Percentiles rank a stretch among this genome's conserved stretches.
phyloP scores from a whole-genome alignment of 1,284 basidiomycete species.

The Lignosus rhinocerotis region DNA sequence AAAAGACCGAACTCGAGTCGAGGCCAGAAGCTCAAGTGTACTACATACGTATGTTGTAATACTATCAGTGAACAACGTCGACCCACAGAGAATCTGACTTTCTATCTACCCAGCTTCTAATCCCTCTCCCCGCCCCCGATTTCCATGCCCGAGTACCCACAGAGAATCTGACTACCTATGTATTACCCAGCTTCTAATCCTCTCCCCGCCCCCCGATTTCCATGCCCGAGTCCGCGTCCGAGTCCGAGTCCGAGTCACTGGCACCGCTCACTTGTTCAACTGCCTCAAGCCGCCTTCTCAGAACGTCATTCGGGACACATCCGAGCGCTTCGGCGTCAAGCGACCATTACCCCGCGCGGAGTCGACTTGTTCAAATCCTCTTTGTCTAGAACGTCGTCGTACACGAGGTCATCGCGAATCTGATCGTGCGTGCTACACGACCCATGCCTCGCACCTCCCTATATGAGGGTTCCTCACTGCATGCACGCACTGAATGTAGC shows the following conservation, averaged over 20 bases:
- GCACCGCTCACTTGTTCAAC: too few species aligned
- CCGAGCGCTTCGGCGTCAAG: not conserved
- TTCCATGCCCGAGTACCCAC: not conserved
- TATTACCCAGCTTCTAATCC: too few species aligned
- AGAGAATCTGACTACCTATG: not conserved
- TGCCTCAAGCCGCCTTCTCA: not conserved
- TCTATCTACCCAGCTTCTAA: too few species aligned
- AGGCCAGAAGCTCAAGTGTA: too few species aligned
- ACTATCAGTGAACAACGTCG: not conserved
- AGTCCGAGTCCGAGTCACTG: too few species aligned
- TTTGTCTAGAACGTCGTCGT: not conserved
- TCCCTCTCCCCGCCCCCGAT: too few species aligned
- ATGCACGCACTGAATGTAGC: not conserved
- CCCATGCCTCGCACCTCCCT: not conserved
- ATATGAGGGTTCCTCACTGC: not conserved
- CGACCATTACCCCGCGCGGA: not conserved
- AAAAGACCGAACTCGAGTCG: too few species aligned
- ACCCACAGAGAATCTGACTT: not conserved
- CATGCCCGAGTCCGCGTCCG: too few species aligned
- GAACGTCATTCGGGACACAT: conserved; percentile 5
- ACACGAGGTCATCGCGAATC: conserved; percentile 1
- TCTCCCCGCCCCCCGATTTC: too few species aligned
- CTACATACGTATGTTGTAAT: too few species aligned
- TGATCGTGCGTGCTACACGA: not conserved
- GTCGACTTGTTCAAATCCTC: not conserved